These are phyloP conservation scores for Kuraishia molischiana DNA, from an alignment of 805 yeast species.

Conservation along the genomic window DNA sequence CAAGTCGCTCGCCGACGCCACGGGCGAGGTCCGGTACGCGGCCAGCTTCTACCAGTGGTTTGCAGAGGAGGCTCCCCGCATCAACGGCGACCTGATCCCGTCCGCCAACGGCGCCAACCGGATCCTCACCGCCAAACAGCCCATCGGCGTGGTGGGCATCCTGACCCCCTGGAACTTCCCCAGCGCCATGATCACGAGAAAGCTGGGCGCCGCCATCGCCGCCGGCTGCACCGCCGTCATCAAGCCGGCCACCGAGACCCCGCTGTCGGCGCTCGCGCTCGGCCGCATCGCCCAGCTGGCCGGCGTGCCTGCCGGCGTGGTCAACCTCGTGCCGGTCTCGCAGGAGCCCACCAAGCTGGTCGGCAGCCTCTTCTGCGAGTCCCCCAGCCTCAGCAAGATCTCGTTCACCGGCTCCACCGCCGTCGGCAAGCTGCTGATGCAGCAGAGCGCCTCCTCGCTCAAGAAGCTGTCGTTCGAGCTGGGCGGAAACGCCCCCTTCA, in stretches of 20 bases:
- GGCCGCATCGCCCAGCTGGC: conserved; percentile 53
- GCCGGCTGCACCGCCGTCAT: conserved; percentile 73
- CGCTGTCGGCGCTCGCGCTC: conserved; percentile 61
- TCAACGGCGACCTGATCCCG: conserved; percentile 57
- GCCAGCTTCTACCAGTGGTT: conserved; percentile 87
- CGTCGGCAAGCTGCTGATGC: conserved; percentile 60
- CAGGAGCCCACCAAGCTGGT: conserved; percentile 29
- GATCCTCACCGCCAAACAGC: conserved; percentile 55
- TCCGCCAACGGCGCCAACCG: conserved; percentile 38
- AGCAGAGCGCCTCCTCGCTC: conserved; percentile 48
- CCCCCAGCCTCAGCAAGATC: conserved; percentile 48
- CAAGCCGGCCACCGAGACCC: conserved; percentile 74
- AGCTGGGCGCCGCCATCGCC: conserved; percentile 68
- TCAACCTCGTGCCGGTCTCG: conserved; percentile 51
- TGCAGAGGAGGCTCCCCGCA: conserved; percentile 70
- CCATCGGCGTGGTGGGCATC: conserved; percentile 76
- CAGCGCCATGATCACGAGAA: conserved; percentile 66
- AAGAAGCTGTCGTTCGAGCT: conserved; percentile 67
- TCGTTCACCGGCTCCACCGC: conserved; percentile 76
- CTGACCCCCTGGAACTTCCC: conserved; percentile 86
- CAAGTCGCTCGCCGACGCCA: conserved; percentile 61
- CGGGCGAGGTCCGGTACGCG: conserved; percentile 58
- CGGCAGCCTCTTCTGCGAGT: conserved; percentile 50
- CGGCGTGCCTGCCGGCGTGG: conserved; percentile 62
- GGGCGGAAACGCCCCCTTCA: conserved; percentile 77